Percentiles rank a stretch among this genome's conserved stretches.
phyloP scores from a whole-genome alignment of 148 eudicot genomes.

The Vaccinium myrtillus region DNA sequence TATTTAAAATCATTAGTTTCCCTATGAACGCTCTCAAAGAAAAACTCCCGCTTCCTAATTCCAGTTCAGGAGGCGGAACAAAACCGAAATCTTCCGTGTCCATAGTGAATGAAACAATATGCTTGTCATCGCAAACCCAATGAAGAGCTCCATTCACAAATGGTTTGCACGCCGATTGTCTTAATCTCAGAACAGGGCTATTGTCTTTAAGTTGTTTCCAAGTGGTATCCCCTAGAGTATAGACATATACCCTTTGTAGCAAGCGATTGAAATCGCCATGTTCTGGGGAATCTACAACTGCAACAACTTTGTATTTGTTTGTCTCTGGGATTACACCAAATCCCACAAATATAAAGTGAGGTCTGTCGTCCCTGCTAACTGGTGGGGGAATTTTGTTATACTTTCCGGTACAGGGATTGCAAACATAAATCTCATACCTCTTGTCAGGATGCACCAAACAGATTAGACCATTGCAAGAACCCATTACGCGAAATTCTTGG shows the following conservation, averaged over 20 bases:
- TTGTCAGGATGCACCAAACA: not conserved
- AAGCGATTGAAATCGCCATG: not conserved
- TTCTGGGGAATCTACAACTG: not conserved
- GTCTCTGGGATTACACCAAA: not conserved
- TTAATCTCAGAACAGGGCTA: not conserved
- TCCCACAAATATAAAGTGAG: not conserved
- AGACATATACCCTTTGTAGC: not conserved
- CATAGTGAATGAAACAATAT: not conserved
- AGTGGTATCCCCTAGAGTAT: not conserved
- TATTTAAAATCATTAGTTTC: not conserved
- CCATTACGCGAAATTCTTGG: not conserved
- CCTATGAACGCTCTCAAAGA: not conserved
- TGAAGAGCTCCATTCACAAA: slow-evolving; percentile 13
- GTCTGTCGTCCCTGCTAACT: not conserved
- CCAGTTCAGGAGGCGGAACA: not conserved
- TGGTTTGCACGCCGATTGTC: not conserved
- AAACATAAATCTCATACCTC: not conserved
- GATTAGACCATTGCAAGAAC: slow-evolving; percentile 11
- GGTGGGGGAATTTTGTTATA: not conserved
- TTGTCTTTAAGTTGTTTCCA: not conserved
- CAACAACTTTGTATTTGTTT: not conserved
- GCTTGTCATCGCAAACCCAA: not conserved
- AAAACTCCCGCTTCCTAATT: not conserved
- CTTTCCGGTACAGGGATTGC: not conserved
- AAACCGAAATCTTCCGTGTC: not conserved